Percentiles rank a stretch among this genome's conserved stretches.
phyloP scores from a whole-genome alignment of 73 alveolate genomes.

The Tetrahymena thermophila region DNA sequence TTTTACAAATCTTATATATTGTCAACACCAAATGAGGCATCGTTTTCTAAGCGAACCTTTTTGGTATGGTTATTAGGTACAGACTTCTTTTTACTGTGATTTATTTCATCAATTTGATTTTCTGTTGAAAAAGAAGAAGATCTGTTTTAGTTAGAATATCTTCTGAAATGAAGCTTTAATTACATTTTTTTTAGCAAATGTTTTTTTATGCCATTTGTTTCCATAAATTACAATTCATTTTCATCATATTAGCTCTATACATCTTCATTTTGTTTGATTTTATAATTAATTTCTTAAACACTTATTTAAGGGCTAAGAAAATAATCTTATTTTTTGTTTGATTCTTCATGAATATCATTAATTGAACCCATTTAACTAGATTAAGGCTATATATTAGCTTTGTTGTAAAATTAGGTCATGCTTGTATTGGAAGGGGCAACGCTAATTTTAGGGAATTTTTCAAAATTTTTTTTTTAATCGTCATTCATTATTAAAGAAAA shows the following conservation, averaged over 20 bases:
- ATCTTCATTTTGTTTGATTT: neutral
- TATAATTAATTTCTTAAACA: neutral
- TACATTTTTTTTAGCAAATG: neutral
- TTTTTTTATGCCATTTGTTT: neutral
- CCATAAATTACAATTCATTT: neutral
- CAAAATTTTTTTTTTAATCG: neutral
- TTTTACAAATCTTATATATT: neutral
- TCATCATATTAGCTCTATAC: neutral
- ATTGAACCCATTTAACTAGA: neutral
- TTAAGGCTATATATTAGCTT: too few species aligned
- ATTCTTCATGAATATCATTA: neutral
- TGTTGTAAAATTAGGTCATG: neutral
- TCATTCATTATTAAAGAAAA: neutral
- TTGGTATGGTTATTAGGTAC: neutral
- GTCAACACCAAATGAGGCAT: neutral
- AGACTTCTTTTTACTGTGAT: neutral
- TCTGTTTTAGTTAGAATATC: neutral
- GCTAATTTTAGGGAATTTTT: neutral
- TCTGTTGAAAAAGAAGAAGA: neutral
- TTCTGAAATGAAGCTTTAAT: neutral
- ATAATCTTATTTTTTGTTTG: too few species aligned
- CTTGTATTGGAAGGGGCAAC: neutral
- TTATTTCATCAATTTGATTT: neutral
- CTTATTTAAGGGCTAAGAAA: neutral
- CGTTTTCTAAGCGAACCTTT: neutral